phyloP scores from a whole-genome alignment of 2,329 filamentous ascomycete genomes.

The Elsinoe batatas region DNA sequence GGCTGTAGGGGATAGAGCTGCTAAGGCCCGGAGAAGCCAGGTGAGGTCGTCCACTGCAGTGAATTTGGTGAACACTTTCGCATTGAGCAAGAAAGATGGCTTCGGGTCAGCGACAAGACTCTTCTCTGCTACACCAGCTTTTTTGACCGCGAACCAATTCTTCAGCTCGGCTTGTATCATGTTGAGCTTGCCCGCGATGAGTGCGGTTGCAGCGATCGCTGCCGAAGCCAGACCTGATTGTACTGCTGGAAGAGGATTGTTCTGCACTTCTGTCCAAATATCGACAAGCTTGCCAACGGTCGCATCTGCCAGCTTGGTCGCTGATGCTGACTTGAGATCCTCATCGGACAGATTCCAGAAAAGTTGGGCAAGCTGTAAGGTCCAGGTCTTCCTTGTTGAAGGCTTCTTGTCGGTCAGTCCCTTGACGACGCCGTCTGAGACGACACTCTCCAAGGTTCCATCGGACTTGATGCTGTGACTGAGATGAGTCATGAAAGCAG shows the following conservation, averaged over 20 bases:
- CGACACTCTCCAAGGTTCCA: constrained; percentile 53
- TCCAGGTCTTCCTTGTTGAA: constrained; percentile 68
- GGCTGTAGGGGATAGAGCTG: constrained; percentile 26
- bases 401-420: constrained; percentile 79
- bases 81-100: constrained; percentile 76
- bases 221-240: constrained; percentile 76
- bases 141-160: constrained; percentile 49
- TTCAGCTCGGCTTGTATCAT: constrained; percentile 45
- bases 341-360: constrained; percentile 49
- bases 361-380: constrained; percentile 61
- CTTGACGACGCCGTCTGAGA: constrained; percentile 64
- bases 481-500: constrained; percentile 57
- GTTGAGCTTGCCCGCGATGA: constrained; percentile 47
- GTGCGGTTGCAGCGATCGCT: constrained; percentile 62
- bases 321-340: constrained; percentile 39
- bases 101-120: constrained; percentile 65
- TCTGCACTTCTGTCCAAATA: constrained; percentile 64
- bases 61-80: constrained; percentile 75
- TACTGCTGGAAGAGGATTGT: constrained; percentile 67
- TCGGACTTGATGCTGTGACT: constrained; percentile 52
- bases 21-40: constrained; percentile 66
- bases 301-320: constrained; percentile 39
- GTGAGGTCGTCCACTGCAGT: constrained; percentile 61
- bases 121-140: constrained; percentile 53
- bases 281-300: constrained; percentile 51